Base-by-base conservation (phyloP, 306 rosid species). In the Alnus glutinosa region DNA sequence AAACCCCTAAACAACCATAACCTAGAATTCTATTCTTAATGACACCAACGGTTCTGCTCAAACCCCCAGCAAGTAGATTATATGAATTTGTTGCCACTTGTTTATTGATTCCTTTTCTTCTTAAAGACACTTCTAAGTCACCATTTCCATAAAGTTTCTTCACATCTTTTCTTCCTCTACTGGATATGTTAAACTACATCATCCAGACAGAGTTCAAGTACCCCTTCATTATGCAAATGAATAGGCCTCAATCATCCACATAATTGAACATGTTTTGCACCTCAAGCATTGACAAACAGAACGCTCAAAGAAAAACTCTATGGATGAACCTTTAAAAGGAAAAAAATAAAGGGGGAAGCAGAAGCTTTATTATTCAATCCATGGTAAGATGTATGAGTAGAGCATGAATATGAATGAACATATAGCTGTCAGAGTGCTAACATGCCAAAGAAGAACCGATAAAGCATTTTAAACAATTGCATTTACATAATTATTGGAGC, bases 401-500 rank as follows among this genome's bases (percentile, higher is more conserved):
- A 55, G 64, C 52, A 55, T n/a, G 11, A 50, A 80, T 2, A 46
- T 46, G n/a, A 48, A 70, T 23, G 9, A 19, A 71, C 14, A 52
- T 15, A 14, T 15, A 30, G 3, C 50, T 71, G 8, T 15, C 61
- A 32, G 34, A 71, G 13, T 9, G 47, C 47, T 5, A 8, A 11
- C n/a, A 9, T 55, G 19, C 15, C 48, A 78, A 78, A 49, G 61
- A 66, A 74, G 52, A 55, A 76, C 19, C 73, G 68, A 67, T 64
- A 55, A 2, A 44, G 61, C n/a, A 32, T 47, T 76, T 16, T 39
- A 78, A 57, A 34, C 69, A 28, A 39, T n/a, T 58, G 14, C 48
- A 69, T 79, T 77, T 78, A 68, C 70, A 81, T 39, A 49, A 58
- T 67, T 71, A 80, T 77, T 74, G 48, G 74, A 76, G 46, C 72